Evolutionary conservation across 2,329 filamentous ascomycete genomes (phyloP).

Genomic region (Pseudocercospora macadamiae): DNA sequence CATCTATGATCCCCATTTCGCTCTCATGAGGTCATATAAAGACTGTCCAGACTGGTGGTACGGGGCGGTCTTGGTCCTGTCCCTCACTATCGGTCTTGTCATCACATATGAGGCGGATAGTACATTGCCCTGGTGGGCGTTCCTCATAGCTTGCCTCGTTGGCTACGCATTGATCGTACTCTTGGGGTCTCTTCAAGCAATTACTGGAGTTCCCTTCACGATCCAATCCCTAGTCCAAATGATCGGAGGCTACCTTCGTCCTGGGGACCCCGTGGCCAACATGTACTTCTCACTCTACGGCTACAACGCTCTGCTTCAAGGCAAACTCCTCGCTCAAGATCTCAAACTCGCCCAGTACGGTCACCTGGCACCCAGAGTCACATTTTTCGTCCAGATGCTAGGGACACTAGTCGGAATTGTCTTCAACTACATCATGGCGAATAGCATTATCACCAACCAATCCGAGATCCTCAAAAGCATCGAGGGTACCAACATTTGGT

Average conservation of each 20-base stretch:
- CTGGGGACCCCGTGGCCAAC: slow-evolving; percentile 81
- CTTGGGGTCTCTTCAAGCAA: slow-evolving; percentile 89
- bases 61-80: slow-evolving; percentile 11
- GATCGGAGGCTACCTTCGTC: slow-evolving; percentile 79
- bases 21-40: slow-evolving; percentile 68
- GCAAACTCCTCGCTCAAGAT: slow-evolving; percentile 84
- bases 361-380: slow-evolving; percentile 78
- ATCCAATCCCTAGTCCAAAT: slow-evolving; percentile 65
- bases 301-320: slow-evolving; percentile 58
- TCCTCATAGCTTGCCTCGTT: slow-evolving; percentile 74
- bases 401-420: slow-evolving; percentile 79
- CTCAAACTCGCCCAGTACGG: slow-evolving; percentile 85
- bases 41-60: slow-evolving; percentile 40
- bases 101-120: slow-evolving; percentile 63
- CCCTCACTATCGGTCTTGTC: slow-evolving; percentile 15
- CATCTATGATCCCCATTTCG: slow-evolving; percentile 58
- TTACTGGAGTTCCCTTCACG: slow-evolving; percentile 64
- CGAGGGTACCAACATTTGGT: slow-evolving; percentile 52
- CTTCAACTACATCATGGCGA: slow-evolving; percentile 70
- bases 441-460: slow-evolving; percentile 48
- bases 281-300: slow-evolving; percentile 77
- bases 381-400: slow-evolving; percentile 74
- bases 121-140: slow-evolving; percentile 77
- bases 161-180: slow-evolving; percentile 81
- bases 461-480: slow-evolving; percentile 54